Evolutionary conservation across 148 eudicot species (phyloP).

Genomic region (Fagopyrum tataricum): DNA sequence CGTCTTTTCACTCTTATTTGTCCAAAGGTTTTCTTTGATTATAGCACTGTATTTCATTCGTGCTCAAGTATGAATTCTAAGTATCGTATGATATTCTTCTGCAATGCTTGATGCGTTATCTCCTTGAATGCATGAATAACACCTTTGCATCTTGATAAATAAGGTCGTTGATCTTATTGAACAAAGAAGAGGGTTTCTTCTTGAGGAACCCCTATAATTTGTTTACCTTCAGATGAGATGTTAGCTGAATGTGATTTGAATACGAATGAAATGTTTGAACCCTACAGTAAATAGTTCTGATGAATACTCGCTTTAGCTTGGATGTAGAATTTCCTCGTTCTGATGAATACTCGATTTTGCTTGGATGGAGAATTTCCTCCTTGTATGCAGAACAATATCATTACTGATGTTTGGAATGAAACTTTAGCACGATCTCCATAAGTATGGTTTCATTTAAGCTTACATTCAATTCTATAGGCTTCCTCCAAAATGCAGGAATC

Average conservation of each 20-base stretch:
- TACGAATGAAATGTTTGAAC: too few relatives aligned
- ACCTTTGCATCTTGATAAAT: not conserved
- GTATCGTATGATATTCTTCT: not conserved
- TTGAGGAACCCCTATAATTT: too few relatives aligned
- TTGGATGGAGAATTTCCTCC: too few relatives aligned
- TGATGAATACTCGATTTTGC: too few relatives aligned
- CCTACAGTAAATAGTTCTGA: too few relatives aligned
- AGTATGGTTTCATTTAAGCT: not conserved
- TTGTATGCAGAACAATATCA: too few relatives aligned
- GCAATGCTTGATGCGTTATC: not conserved
- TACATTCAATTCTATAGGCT: slow-evolving; percentile 57
- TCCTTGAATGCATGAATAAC: not conserved
- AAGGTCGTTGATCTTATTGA: not conserved
- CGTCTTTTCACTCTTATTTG: not conserved
- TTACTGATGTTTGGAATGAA: too few relatives aligned
- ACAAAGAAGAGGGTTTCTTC: not conserved
- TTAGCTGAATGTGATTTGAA: too few relatives aligned
- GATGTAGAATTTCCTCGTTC: too few relatives aligned
- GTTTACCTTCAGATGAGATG: too few relatives aligned
- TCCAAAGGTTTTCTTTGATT: not conserved
- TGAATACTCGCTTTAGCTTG: too few relatives aligned
- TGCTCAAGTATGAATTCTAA: not conserved
- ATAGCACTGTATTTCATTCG: not conserved
- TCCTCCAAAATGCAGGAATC: slow-evolving; percentile 56
- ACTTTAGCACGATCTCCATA: too few relatives aligned